A percentile compares a stretch with the other conserved stretches of the same genome.
phyloP scores from a whole-genome alignment of 805 yeast species.

The Blastobotrys americana region DNA sequence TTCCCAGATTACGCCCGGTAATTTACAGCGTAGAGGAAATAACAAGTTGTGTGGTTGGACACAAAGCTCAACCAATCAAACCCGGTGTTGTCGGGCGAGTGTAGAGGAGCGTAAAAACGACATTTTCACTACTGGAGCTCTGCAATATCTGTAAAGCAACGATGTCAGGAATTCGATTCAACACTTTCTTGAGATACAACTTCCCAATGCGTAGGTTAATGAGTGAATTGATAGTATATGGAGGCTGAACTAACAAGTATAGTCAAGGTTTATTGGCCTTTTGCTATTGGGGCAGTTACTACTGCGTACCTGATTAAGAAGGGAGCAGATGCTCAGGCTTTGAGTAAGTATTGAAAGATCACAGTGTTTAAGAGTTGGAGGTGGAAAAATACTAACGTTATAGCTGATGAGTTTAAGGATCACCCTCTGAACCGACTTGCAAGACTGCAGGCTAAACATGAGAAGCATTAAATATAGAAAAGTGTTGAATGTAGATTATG shows the following conservation, averaged over 20 bases:
- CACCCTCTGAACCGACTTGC: constrained; percentile 87
- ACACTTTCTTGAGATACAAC: constrained; percentile 8
- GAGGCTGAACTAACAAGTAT: constrained; percentile 3
- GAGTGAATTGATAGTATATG: not conserved
- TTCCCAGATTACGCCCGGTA: no score
- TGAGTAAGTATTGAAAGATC: constrained; percentile 28
- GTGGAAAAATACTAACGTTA: not conserved
- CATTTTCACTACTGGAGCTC: not conserved
- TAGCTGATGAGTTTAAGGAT: constrained; percentile 65
- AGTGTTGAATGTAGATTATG: no score
- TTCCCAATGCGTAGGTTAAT: constrained; percentile 7
- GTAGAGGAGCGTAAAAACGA: not conserved
- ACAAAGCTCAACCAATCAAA: not conserved
- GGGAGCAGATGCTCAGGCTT: constrained; percentile 59
- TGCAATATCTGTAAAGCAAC: not conserved
- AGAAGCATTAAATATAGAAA: constrained; percentile 36
- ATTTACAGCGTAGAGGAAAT: no score
- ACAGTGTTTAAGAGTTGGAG: not conserved
- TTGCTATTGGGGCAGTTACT: constrained; percentile 65
- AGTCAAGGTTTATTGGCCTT: constrained; percentile 79
- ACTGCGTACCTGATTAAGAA: constrained; percentile 66
- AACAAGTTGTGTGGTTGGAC: not conserved
- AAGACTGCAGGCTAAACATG: constrained; percentile 51
- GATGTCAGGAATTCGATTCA: constrained; percentile 6
- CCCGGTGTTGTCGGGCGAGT: not conserved